Evolutionary conservation across 352 stramenopile genomes (phyloP), one percentile per base, ranked within the genome.

Genomic region (Phytophthora meadii): DNA sequence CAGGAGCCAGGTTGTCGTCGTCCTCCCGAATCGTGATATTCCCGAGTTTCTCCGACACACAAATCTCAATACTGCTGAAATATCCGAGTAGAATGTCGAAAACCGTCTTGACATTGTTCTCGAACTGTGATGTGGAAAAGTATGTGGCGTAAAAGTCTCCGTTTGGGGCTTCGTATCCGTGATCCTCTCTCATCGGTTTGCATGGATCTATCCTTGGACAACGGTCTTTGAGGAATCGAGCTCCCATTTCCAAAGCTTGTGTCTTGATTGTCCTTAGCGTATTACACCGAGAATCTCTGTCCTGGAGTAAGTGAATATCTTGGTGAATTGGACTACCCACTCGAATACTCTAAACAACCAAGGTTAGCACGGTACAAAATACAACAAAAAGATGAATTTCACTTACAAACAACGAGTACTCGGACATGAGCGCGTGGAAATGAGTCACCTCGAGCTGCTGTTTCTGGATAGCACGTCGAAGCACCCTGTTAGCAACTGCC

Each of bases 1-100:
- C 70, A 17, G 51, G 41, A 3, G 55, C 52, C n/a, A 70, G 36
- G 22, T 47, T 69, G 48, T 80, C 72, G 39, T 84, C 75, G 45
- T 74, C 69, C 34, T 84, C 73, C 48, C 78, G 78, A 46, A 84
- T 71, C n/a, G 66, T 77, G 41, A 82, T 53, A 52, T 76, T 70
- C 4, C 75, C 78, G 22, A 82, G 68, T 19, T 78, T 68, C 61
- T 84, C 75, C 19, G 73, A 80, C 9, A 84, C 65, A 17, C 54
- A 72, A 57, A 87, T 79, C 54, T 87, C 78, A 42, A 81, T 78
- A 45, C 72, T 75, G 41, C 56, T 67, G 34, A 79, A 62, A 44
- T 66, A 70, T 8, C 64, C 54, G n/a, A 68, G 51, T 14, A 82
- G 37, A 7, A 72, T 65, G 24, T 87, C 79, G 51, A 80, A 85